phyloP scores from a whole-genome alignment of 1,284 basidiomycete genomes.

The Cystobasidium sp. region DNA sequence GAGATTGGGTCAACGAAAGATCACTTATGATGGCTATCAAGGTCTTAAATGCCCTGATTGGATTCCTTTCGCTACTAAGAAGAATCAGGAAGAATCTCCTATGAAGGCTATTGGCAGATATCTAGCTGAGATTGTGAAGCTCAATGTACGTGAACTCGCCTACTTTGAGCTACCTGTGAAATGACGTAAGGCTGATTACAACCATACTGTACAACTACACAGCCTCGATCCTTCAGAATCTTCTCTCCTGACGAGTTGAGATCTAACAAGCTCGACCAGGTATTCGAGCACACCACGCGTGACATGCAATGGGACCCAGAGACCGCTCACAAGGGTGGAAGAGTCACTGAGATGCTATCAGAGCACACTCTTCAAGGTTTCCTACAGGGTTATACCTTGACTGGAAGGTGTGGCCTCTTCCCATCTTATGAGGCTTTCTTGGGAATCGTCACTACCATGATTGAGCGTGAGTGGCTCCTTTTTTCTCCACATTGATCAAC shows the following conservation, averaged over 20 bases:
- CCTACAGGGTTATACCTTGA: constrained; percentile 60
- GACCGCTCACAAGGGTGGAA: constrained; percentile 67
- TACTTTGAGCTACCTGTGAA: background rate
- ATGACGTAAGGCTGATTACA: no score
- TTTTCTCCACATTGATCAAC: background rate
- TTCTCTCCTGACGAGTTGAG: constrained; percentile 91
- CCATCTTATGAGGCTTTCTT: constrained; percentile 87
- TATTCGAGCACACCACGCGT: constrained; percentile 64
- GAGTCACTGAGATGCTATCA: constrained; percentile 83
- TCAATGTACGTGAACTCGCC: constrained; percentile 60
- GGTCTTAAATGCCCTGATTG: constrained; percentile 72
- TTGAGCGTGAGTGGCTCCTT: constrained; percentile 13
- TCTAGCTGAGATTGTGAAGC: constrained; percentile 60
- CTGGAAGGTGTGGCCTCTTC: constrained; percentile 77
- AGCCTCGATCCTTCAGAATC: constrained; percentile 73
- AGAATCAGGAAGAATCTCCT: constrained; percentile 67
- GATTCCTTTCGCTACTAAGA: constrained; percentile 62
- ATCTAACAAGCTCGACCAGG: constrained; percentile 83
- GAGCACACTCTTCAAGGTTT: constrained; percentile 87
- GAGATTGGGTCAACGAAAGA: constrained; percentile 69
- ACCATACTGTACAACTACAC: background rate
- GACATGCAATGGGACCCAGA: constrained; percentile 81
- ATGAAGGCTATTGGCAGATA: constrained; percentile 75
- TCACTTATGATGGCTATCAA: constrained; percentile 68
- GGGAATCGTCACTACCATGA: constrained; percentile 62